Conservation (phyloP, 345 rosid genomes). For the Eucalyptus marginata region DNA sequence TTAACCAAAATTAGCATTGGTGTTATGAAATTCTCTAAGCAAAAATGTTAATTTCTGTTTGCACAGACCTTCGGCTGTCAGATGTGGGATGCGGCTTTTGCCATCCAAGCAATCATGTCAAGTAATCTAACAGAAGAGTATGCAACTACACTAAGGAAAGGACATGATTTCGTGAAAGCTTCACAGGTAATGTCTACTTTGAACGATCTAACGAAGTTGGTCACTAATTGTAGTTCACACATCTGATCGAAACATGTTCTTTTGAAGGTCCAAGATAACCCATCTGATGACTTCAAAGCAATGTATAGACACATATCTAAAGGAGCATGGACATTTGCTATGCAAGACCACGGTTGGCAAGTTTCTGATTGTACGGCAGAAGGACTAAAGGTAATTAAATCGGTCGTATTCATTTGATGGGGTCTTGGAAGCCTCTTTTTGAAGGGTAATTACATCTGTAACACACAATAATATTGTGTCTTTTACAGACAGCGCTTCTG, state of each 20-base stretch:
- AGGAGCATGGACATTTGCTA: constrained; percentile 61
- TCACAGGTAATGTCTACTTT: constrained; percentile 30
- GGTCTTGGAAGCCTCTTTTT: neutral
- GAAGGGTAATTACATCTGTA: neutral
- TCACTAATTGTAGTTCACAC: neutral
- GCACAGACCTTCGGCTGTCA: constrained; percentile 46
- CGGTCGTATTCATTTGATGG: neutral
- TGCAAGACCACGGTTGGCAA: constrained; percentile 68
- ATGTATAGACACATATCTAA: constrained; percentile 59
- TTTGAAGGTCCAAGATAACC: constrained; percentile 38
- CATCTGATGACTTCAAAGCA: constrained; percentile 33
- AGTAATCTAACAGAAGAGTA: constrained; percentile 23
- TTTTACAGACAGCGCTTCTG: constrained; percentile 15
- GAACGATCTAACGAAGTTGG: neutral
- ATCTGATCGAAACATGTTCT: neutral
- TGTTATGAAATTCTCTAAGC: neutral
- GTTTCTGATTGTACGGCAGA: constrained; percentile 69
- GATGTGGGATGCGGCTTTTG: constrained; percentile 55
- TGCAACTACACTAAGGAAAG: constrained; percentile 31
- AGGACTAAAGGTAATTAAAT: constrained; percentile 36
- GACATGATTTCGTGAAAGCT: constrained; percentile 38
- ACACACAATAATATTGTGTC: neutral
- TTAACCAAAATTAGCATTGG: neutral
- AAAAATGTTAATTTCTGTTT: neutral
- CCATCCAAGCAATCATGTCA: constrained; percentile 49